Evolutionary conservation across 768 basidiomycete genomes (phyloP).

Genomic region (Boletus eberwhitei): DNA sequence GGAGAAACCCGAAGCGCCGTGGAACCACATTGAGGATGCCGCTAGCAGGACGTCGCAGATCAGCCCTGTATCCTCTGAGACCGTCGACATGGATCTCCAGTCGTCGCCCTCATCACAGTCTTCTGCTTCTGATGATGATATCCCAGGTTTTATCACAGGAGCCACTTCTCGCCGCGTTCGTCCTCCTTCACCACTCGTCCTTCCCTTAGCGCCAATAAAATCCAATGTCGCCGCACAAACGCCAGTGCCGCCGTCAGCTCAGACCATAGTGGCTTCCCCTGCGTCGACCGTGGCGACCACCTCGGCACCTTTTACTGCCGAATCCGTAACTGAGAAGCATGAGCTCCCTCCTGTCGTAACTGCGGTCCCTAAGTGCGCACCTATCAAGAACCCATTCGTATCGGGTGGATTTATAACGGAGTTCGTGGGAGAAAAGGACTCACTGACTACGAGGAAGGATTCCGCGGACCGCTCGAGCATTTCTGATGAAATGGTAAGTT

Average conservation of each 20-base stretch:
- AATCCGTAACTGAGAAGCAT: constrained; percentile 10
- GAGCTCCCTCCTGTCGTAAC: constrained; percentile 3
- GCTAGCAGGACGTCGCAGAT: constrained; percentile 27
- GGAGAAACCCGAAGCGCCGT: constrained; percentile 15
- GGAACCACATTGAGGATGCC: constrained; percentile 24
- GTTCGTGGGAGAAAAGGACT: constrained; percentile 34
- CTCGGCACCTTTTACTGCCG: constrained; percentile 6
- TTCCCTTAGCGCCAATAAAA: constrained; percentile 16
- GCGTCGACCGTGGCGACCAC: constrained; percentile 11
- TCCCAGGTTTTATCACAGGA: constrained; percentile 34
- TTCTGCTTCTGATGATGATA: constrained; percentile 25
- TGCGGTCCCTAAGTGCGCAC: constrained; percentile 13
- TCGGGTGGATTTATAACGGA: constrained; percentile 50
- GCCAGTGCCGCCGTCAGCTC: constrained; percentile 11
- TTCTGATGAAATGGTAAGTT: constrained; percentile 17
- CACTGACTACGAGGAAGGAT: constrained; percentile 20
- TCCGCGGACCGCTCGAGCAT: constrained; percentile 14
- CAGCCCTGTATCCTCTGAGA: constrained; percentile 33
- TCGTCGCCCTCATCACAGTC: constrained; percentile 31
- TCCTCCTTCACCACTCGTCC: constrained; percentile 23
- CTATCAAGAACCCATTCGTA: constrained; percentile 43
- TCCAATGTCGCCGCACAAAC: constrained; percentile 9
- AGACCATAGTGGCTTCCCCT: constrained; percentile 19
- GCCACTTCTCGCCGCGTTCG: constrained; percentile 26
- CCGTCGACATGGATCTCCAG: constrained; percentile 34